Base-by-base conservation (phyloP, 768 basidiomycete genomes). In the Suillus luteus region DNA sequence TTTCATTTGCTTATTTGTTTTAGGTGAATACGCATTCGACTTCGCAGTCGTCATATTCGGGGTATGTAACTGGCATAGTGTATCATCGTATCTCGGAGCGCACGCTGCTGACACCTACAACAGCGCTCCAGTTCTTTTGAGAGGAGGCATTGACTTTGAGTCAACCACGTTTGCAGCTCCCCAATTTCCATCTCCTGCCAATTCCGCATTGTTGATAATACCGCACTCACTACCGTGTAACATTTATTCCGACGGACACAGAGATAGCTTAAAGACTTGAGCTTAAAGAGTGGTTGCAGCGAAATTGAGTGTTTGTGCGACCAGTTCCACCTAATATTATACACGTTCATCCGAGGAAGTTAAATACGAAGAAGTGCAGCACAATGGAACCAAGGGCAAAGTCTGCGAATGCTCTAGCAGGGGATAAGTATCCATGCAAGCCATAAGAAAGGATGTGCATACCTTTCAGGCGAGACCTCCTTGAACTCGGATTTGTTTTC, bases 301-400 rank as follows among this genome's bases (percentile, higher is more conserved):
- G 24, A 3, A 57, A 57, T 57, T 40, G 38, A 24, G 12, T 55
- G 6, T 19, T 61, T 61, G 44, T 33, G 10, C n/a, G 35, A 59
- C 35, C 48, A 35, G 46, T 60, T 65, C 19, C 44, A 61, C 17
- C 2, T 54, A n/a, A 54, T 54, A 35, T 14, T 22, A 41, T 62
- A 43, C 43, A 51, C 9, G 24, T 69, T 78, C 76, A 99, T 75
- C 96, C 97, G 15, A 99, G 84, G 84, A 97, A 99, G 79, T 98
- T 98, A 84, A 89, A 98, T 65, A 97, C 96, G 75, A 99, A 99
- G 82, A 98, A 95, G 77, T 99, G 97, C 40, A 99, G 82, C 44
- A 99, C 88, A 66, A 99, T 89, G 3, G 94, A 96, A n/a, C 95
- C 95, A 52, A 96, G 76, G 33, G 91, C 92, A 72, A 98, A 99